Evolutionary conservation across 2,329 filamentous ascomycete genomes (phyloP).

Genomic region (Fusarium mexicanum): DNA sequence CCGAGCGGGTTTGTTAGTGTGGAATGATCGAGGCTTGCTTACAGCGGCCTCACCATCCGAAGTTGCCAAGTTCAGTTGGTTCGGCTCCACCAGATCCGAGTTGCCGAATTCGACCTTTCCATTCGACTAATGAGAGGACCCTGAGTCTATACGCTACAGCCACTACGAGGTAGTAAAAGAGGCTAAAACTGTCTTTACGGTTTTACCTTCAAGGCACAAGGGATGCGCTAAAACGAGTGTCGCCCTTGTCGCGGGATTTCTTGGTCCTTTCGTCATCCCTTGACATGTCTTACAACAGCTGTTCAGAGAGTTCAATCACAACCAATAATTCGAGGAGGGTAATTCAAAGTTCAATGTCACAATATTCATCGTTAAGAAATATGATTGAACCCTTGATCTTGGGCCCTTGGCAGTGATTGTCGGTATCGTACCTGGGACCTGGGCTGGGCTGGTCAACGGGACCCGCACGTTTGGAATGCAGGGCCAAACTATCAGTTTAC

Average conservation of each 20-base stretch:
- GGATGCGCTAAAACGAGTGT: background rate
- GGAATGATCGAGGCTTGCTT: background rate
- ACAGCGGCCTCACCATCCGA: background rate
- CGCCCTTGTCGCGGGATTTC: background rate
- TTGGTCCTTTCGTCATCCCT: background rate
- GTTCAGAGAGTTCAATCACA: background rate
- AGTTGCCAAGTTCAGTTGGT: background rate
- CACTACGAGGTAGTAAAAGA: background rate
- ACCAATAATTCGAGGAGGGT: background rate
- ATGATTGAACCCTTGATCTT: background rate
- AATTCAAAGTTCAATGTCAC: background rate
- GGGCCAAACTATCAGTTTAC: background rate
- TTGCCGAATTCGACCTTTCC: background rate
- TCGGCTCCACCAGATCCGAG: slow-evolving; percentile 2
- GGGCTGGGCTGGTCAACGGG: background rate
- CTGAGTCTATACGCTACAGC: background rate
- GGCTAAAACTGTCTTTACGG: background rate
- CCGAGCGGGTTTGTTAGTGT: background rate
- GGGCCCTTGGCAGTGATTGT: background rate
- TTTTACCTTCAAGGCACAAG: background rate
- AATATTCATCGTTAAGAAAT: background rate
- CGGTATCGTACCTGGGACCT: background rate
- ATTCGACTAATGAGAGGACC: background rate
- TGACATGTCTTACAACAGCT: background rate
- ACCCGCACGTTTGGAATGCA: background rate